Percentiles rank a stretch among this genome's conserved stretches.
Conservation (phyloP, 2,329 filamentous ascomycete species). For the Fusarium odoratissimum region DNA sequence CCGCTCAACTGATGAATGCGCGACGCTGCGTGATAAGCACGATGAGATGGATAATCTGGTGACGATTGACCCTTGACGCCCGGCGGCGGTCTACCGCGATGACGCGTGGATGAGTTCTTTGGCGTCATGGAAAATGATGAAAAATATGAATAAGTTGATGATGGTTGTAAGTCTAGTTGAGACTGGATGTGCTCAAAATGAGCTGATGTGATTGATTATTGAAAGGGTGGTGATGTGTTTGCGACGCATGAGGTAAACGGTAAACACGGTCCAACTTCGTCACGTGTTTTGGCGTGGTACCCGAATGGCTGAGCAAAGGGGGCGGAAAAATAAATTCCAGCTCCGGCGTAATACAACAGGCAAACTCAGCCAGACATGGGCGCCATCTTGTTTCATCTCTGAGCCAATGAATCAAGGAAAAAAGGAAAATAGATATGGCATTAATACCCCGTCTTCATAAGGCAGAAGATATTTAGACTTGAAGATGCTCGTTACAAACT, state of each 20-base stretch:
- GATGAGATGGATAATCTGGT: background rate
- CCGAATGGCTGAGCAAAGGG: background rate
- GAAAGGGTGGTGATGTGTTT: constrained; percentile 5
- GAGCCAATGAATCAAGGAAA: no score
- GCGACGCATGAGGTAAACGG: constrained; percentile 2
- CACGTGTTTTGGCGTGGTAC: constrained; percentile 5
- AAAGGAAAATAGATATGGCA: no score
- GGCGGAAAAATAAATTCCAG: constrained; percentile 10
- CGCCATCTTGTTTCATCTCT: background rate
- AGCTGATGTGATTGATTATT: background rate
- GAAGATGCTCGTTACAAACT: background rate
- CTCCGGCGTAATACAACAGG: background rate
- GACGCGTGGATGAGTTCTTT: background rate
- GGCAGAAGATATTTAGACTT: no score
- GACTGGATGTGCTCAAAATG: background rate
- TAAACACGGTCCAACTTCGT: background rate
- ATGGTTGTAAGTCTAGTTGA: background rate
- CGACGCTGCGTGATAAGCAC: background rate
- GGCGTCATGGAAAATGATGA: background rate
- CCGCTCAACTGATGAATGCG: background rate
- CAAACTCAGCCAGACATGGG: background rate
- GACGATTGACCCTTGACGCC: background rate
- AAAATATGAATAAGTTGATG: background rate
- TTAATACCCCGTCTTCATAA: no score
- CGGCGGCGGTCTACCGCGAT: background rate